Evolutionary conservation across 257 asterid genomes (phyloP).

Genomic region (Ophiorrhiza pumila): DNA sequence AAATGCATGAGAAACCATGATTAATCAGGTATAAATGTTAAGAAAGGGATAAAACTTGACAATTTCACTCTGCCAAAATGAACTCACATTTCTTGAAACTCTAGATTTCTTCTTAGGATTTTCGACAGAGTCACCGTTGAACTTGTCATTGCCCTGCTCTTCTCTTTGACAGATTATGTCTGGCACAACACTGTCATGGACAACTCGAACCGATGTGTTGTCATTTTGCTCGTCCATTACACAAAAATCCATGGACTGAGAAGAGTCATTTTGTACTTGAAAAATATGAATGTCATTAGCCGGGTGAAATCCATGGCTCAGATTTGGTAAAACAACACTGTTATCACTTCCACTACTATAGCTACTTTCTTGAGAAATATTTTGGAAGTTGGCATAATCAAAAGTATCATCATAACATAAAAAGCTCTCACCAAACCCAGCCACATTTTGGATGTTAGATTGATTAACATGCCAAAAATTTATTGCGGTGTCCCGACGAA

Average conservation of each 20-base stretch:
- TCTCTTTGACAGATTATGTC: slow-evolving; percentile 30
- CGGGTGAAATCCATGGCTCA: slow-evolving; percentile 1
- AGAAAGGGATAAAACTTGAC: background rate
- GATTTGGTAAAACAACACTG: background rate
- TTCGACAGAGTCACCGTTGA: slow-evolving; percentile 17
- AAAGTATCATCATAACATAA: slow-evolving; percentile 18
- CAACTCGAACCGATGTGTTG: slow-evolving; percentile 12
- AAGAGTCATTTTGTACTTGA: slow-evolving; percentile 13
- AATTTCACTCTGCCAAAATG: background rate
- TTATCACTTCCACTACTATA: slow-evolving; percentile 21
- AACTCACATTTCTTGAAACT: slow-evolving; percentile 48
- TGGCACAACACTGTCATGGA: slow-evolving; percentile 29
- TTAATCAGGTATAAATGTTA: background rate
- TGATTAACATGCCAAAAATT: slow-evolving; percentile 18
- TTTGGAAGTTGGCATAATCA: slow-evolving; percentile 21
- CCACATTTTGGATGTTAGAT: slow-evolving; percentile 14
- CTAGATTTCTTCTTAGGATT: slow-evolving; percentile 53
- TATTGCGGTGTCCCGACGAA: slow-evolving; percentile 14
- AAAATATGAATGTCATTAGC: slow-evolving; percentile 13
- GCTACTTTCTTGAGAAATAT: slow-evolving; percentile 58
- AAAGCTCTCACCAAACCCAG: slow-evolving; percentile 17
- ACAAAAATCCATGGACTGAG: slow-evolving; percentile 28
- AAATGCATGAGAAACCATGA: slow-evolving; percentile 13
- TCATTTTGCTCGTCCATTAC: slow-evolving; percentile 23
- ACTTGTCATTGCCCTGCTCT: slow-evolving; percentile 14